phyloP scores from a whole-genome alignment of 139 green algal species.

The Auxenochlorella protothecoides region DNA sequence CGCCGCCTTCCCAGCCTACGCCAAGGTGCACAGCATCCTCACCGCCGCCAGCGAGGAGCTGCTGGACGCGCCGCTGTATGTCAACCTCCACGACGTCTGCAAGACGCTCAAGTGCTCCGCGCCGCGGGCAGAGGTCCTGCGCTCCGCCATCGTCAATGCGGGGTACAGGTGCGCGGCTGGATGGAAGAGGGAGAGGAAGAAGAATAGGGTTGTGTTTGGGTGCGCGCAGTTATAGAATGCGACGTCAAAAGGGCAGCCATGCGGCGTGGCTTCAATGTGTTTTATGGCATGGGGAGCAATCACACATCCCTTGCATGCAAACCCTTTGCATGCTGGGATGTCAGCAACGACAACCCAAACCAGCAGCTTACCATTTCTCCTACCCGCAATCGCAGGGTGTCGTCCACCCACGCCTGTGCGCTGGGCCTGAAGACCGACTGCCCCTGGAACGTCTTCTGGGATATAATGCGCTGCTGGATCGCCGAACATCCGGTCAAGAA shows the following conservation, averaged over 20 bases:
- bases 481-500: conserved; percentile 47
- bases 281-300: too few species aligned
- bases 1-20: conserved; percentile 25
- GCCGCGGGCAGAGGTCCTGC: conserved; percentile 52
- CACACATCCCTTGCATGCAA: too few species aligned
- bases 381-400: conserved; percentile 41
- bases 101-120: conserved; percentile 61
- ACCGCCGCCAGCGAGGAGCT: conserved; percentile 68
- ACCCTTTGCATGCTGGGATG: too few species aligned
- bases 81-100: conserved; percentile 70
- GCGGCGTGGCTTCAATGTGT: too few species aligned
- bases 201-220: not conserved
- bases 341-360: too few species aligned
- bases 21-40: conserved; percentile 68
- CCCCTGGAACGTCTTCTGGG: conserved; percentile 72
- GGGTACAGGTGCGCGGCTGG: conserved; percentile 34
- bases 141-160: conserved; percentile 84
- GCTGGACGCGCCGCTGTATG: conserved; percentile 70
- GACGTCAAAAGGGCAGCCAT: too few species aligned
- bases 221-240: too few species aligned
- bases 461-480: conserved; percentile 77
- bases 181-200: not conserved
- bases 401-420: conserved; percentile 70
- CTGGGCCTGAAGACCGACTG: conserved; percentile 92
- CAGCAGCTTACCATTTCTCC: too few species aligned